These are phyloP conservation scores for Saturnispora sanitii DNA, from an alignment of 805 yeast species.

Conservation along the genomic window DNA sequence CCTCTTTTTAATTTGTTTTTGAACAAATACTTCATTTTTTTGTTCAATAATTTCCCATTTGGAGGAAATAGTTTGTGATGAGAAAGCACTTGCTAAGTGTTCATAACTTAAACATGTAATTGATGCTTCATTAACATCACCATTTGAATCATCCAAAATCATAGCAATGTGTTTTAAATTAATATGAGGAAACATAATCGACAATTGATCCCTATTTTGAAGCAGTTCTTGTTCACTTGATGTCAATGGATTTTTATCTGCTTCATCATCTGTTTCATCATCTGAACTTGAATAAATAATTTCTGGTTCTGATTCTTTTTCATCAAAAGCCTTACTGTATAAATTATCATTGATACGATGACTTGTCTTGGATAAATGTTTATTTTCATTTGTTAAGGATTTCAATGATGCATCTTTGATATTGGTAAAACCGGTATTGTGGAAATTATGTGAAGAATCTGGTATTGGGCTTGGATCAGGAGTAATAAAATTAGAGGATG, in stretches of 20 bases:
- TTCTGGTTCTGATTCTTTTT: no score
- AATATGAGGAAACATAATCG: conserved; percentile 38
- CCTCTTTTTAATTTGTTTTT: not conserved
- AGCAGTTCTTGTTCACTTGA: not conserved
- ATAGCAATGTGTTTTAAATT: conserved; percentile 24
- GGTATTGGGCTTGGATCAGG: no score
- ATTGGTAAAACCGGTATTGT: no score
- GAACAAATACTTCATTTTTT: not conserved
- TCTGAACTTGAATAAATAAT: not conserved
- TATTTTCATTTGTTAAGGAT: no score
- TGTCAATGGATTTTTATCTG: not conserved
- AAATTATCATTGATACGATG: no score
- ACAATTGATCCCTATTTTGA: conserved; percentile 9
- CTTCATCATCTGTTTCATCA: not conserved
- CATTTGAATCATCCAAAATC: conserved; percentile 24
- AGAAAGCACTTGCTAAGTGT: conserved; percentile 9
- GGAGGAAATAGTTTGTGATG: not conserved
- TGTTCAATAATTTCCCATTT: conserved; percentile 14
- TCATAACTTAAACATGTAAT: conserved; percentile 25
- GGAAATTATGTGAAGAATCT: no score
- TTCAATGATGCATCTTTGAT: no score
- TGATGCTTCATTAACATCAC: conserved; percentile 25
- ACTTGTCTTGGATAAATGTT: no score
- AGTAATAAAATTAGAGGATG: no score
- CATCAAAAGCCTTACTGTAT: no score